Conservation (phyloP, 805 yeast species). For the Blastobotrys terrestris region DNA sequence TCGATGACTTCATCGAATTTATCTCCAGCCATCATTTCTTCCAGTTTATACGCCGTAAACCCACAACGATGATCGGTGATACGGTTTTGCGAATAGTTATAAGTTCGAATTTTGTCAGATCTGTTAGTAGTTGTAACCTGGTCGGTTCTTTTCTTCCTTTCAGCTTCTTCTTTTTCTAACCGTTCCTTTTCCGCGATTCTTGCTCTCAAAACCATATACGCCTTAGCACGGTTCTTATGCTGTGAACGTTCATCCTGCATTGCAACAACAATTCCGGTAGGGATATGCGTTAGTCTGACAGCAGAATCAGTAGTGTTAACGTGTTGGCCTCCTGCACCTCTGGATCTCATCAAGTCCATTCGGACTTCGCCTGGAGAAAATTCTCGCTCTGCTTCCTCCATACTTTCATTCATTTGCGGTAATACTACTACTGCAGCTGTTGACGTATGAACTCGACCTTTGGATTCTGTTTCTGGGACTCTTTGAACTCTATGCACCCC, state of each 20-base stretch:
- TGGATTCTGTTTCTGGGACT: slow-evolving; percentile 86
- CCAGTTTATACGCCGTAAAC: slow-evolving; percentile 67
- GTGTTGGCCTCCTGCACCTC: slow-evolving; percentile 98
- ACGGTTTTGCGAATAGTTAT: slow-evolving; percentile 87
- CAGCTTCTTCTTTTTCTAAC: slow-evolving; percentile 55
- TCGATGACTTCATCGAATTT: slow-evolving; percentile 51
- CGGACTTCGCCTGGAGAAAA: slow-evolving; percentile 85
- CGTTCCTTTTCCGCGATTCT: slow-evolving; percentile 78
- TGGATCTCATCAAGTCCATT: slow-evolving; percentile 94
- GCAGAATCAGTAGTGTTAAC: slow-evolving; percentile 98
- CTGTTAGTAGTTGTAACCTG: slow-evolving; percentile 89
- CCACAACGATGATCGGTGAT: slow-evolving; percentile 93
- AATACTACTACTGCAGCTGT: slow-evolving; percentile 93
- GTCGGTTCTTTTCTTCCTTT: slow-evolving; percentile 59
- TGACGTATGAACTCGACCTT: slow-evolving; percentile 92
- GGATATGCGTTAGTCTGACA: slow-evolving; percentile 84
- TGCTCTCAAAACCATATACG: slow-evolving; percentile 74
- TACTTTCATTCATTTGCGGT: slow-evolving; percentile 62
- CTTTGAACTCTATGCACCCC: slow-evolving; percentile 97
- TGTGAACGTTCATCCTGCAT: slow-evolving; percentile 97
- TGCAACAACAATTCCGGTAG: slow-evolving; percentile 80
- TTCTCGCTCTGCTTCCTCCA: slow-evolving; percentile 53
- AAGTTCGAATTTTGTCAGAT: slow-evolving; percentile 88
- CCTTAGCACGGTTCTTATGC: slow-evolving; percentile 89
- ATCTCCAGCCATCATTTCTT: slow-evolving; percentile 57